Percentiles rank a stretch among this genome's conserved stretches.
Conservation (phyloP, 148 eudicot genomes). For the Nepenthes gracilis region DNA sequence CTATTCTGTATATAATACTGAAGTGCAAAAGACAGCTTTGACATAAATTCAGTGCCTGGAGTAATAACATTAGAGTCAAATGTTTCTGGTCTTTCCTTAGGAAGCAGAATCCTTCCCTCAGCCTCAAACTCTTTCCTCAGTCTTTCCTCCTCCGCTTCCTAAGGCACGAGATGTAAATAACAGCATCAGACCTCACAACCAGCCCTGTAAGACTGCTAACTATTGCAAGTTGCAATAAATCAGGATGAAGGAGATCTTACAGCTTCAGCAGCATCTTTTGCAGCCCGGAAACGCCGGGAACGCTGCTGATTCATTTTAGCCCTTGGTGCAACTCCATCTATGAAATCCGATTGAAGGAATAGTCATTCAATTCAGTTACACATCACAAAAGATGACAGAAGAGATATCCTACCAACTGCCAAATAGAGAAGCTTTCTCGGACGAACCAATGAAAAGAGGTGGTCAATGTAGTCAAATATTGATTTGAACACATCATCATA, state of each 20-base stretch:
- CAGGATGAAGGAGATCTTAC: constrained; percentile 30
- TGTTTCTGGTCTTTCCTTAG: constrained; percentile 71
- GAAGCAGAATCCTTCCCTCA: constrained; percentile 45
- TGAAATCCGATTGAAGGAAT: constrained; percentile 8
- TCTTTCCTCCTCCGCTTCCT: constrained; percentile 89
- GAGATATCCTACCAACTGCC: constrained; percentile 70
- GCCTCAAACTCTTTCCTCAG: constrained; percentile 65
- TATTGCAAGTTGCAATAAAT: background rate
- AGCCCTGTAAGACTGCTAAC: background rate
- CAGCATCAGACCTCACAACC: constrained; percentile 2
- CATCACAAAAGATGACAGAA: background rate
- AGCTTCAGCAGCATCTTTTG: constrained; percentile 96
- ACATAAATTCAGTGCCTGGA: constrained; percentile 96
- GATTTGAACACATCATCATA: constrained; percentile 85
- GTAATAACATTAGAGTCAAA: constrained; percentile 95
- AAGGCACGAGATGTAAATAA: constrained; percentile 7
- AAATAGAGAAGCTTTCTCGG: constrained; percentile 91
- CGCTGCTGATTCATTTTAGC: constrained; percentile 99
- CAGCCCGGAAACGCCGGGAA: constrained; percentile 94
- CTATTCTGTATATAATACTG: constrained; percentile 78
- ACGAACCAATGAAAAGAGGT: constrained; percentile 72
- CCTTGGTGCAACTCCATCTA: constrained; percentile 99
- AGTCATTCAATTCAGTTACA: constrained; percentile 1
- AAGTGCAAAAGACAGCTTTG: constrained; percentile 80
- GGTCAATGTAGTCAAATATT: constrained; percentile 93